Base-by-base conservation (phyloP, 495 filamentous ascomycete genomes). In the Neurospora tetrasperma region DNA sequence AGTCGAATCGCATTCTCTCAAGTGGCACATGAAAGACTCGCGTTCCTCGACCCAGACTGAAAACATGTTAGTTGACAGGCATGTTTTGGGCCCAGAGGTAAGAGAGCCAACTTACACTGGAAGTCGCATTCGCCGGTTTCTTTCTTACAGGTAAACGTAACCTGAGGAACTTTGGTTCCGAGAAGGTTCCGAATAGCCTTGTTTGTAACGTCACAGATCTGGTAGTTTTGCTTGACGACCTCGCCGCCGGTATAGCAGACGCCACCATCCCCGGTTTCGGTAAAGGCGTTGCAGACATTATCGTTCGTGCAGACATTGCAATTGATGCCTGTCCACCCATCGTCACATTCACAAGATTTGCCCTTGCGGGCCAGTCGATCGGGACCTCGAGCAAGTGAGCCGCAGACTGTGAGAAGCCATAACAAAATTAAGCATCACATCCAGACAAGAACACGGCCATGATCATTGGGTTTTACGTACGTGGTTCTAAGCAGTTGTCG, bases 141-240 rank as follows among this genome's bases (percentile, higher is more conserved):
- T n/a, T 86, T 90, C 75, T 94, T 87, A 79, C 96, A 99, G 42
- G 90, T 91, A 79, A 99, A 98, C 3, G 96, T 98, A 68, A 94
- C 95, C 79, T 99, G 93, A 0, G 96, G 94, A 48, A 92, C 92
- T 78, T 90, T 86, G 42, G 89, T 89, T 77, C 94, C 91, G 48
- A 99, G 85, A 82, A 94, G 89, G 71, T 95, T 89, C 40, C 96
- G 81, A 78, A 99, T 99, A 83, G 96, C 96, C 74, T 78, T 80
- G 83, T 98, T 99, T 62, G 94, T 98, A 75, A 99, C 95, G 84
- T 96, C 93, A 80, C 96, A 99, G 88, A 97, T 94, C 84, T 98
- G 96, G 80, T 92, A 94, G 80, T 98, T 99, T 80, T 97, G 89
- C 76, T 97, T 93, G 40, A 97, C 90, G 6, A 96, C 91, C 73